Percentiles rank a stretch among this genome's conserved stretches.
Conservation (phyloP, 768 basidiomycete species). For the Punctularia strigosozonata region DNA sequence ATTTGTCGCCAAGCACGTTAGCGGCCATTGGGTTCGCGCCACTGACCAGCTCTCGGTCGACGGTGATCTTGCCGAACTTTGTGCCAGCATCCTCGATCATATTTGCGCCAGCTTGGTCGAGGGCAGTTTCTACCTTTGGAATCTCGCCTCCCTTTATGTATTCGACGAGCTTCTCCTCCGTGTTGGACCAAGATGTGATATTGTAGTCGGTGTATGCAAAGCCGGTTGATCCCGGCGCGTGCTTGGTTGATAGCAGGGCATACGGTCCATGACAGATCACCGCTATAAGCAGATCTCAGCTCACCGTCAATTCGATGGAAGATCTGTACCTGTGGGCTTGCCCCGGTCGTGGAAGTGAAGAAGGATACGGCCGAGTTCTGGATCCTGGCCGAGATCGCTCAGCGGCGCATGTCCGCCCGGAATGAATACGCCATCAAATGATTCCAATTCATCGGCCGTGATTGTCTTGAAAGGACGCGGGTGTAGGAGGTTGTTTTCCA, state of each 20-base stretch:
- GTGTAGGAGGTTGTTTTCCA: conserved; percentile 11
- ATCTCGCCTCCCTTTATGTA: conserved; percentile 14
- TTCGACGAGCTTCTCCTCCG: conserved; percentile 15
- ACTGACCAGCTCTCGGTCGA: conserved; percentile 15
- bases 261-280: conserved; percentile 15
- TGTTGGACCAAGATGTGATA: conserved; percentile 17
- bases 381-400: conserved; percentile 12
- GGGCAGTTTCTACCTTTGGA: conserved; percentile 13
- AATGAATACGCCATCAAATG: conserved; percentile 15
- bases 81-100: conserved; percentile 9
- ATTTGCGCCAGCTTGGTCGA: conserved; percentile 12
- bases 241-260: conserved; percentile 16
- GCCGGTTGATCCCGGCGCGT: conserved; percentile 8
- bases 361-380: conserved; percentile 16
- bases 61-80: conserved; percentile 13
- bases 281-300: conserved; percentile 3
- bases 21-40: conserved; percentile 15
- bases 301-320: neutral
- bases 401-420: conserved; percentile 18
- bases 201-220: conserved; percentile 18
- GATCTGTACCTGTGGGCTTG: conserved; percentile 13
- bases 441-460: conserved; percentile 12
- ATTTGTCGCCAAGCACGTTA: conserved; percentile 11
- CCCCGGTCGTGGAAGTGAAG: conserved; percentile 12
- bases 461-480: conserved; percentile 14